Evolutionary conservation across 179 eudicot species (phyloP).

Genomic region (Actinidia arguta): DNA sequence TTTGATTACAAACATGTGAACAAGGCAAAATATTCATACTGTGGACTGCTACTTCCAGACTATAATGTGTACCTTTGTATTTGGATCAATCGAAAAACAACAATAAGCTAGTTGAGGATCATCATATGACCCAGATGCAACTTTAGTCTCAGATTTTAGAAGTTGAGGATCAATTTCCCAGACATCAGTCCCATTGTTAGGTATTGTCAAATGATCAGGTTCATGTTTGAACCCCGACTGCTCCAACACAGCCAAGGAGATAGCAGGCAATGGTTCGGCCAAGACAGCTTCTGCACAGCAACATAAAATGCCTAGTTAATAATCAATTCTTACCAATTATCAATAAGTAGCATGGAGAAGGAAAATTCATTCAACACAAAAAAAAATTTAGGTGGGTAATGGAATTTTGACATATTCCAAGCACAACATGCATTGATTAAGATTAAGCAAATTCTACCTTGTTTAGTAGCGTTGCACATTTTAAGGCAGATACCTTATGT

Average conservation of each 20-base stretch:
- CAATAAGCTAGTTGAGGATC: slow-evolving; percentile 53
- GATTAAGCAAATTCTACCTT: neutral
- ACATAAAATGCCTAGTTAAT: slow-evolving; percentile 17
- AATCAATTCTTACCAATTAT: neutral
- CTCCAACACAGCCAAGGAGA: slow-evolving; percentile 53
- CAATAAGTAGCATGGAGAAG: neutral
- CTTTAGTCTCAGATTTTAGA: slow-evolving; percentile 74
- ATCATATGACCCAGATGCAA: slow-evolving; percentile 98
- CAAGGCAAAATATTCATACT: no score
- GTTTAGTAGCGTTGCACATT: neutral
- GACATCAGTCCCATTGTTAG: slow-evolving; percentile 90
- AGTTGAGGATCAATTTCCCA: slow-evolving; percentile 94
- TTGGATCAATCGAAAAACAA: no score
- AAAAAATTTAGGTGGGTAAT: neutral
- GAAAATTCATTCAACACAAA: neutral
- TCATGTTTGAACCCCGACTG: slow-evolving; percentile 44
- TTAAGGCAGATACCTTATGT: neutral
- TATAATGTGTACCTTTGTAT: no score
- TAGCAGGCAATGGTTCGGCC: slow-evolving; percentile 62
- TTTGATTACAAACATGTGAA: no score
- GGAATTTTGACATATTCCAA: neutral
- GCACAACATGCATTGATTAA: neutral
- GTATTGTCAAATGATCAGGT: slow-evolving; percentile 70
- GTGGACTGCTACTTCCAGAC: no score
- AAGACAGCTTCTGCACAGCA: slow-evolving; percentile 65